Conservation (phyloP, 345 rosid genomes). For the Acer saccharum region DNA sequence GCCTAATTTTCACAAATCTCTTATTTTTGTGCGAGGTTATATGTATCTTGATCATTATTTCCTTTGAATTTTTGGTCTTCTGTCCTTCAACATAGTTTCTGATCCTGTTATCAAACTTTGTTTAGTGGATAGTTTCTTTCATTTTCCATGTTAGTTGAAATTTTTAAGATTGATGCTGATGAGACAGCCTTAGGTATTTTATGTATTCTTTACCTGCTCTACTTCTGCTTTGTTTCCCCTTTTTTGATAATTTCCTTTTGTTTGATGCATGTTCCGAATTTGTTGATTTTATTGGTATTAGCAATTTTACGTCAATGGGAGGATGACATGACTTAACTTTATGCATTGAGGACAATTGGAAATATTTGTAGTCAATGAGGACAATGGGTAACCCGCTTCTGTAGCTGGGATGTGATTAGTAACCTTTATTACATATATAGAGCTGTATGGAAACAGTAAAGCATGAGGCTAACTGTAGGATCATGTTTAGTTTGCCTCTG, state of each 20-base stretch:
- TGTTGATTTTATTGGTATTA: slow-evolving; percentile 84
- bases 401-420: slow-evolving; percentile 80
- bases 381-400: slow-evolving; percentile 82
- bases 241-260: slow-evolving; percentile 11
- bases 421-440: slow-evolving; percentile 84
- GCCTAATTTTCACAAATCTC: slow-evolving; percentile 9
- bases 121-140: not conserved
- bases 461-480: slow-evolving; percentile 93
- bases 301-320: slow-evolving; percentile 89
- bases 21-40: slow-evolving; percentile 4
- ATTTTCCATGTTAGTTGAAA: not conserved
- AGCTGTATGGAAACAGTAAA: slow-evolving; percentile 89
- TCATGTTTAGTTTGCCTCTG: slow-evolving; percentile 48
- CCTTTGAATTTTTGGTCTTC: not conserved
- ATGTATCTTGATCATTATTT: not conserved
- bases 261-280: slow-evolving; percentile 76
- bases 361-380: slow-evolving; percentile 94
- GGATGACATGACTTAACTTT: slow-evolving; percentile 93
- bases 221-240: not conserved
- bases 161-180: not conserved
- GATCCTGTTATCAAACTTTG: not conserved
- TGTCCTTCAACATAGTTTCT: not conserved
- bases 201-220: slow-evolving; percentile 11
- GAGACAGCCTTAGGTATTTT: slow-evolving; percentile 2
- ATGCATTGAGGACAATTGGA: slow-evolving; percentile 92